Evolutionary conservation across 192 early-diverging fungal species (phyloP), one percentile per base, ranked within the genome.

Genomic region (Backusella luteola): DNA sequence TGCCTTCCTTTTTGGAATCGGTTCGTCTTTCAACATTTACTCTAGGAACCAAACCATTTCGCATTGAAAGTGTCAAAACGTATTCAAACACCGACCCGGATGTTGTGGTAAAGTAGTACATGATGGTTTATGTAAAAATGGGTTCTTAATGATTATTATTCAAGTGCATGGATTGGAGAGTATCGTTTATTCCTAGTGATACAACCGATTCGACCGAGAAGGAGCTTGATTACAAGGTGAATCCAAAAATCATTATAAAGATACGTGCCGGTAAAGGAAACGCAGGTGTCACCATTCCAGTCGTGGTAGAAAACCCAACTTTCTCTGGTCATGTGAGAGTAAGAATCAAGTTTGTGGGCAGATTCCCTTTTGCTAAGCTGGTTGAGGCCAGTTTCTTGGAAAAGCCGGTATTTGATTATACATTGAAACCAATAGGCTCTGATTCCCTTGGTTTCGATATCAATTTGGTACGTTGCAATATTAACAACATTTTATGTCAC

Each of bases 201-300:
- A 80, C 88, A 52, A 79, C 70, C 26, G 90, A 90, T 46, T 77
- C 87, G 49, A 84, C 85, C 26, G 69, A 81, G 4, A 74, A 89
- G 34, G 85, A 89, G 74, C 80, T 79, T 39, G 81, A 85, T 74
- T 81, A 81, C 42, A 79, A 82, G 26, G 89, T 91, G 19, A 90
- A 93, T 80, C 91, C 92, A 32, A 89, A 90, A 78, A 89, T 96
- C 19, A 90, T 92, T 72, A 82, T 96, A 52, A 89, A 87, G 0
- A 91, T 93, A 44, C 87, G 91, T 9, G 86, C 95, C 14, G 94
- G 93, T 56, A 91, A 89, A 75, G 93, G 93, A n/a, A 77, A 89
- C 23, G 87, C 92, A 26, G 87, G 89, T 7, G 91, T 93, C n/a
- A 91, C 90, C 9, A 86, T 95, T 73, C 91, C 93, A 6, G 87